phyloP scores from a whole-genome alignment of 306 rosid species.

The Dryas drummondii region DNA sequence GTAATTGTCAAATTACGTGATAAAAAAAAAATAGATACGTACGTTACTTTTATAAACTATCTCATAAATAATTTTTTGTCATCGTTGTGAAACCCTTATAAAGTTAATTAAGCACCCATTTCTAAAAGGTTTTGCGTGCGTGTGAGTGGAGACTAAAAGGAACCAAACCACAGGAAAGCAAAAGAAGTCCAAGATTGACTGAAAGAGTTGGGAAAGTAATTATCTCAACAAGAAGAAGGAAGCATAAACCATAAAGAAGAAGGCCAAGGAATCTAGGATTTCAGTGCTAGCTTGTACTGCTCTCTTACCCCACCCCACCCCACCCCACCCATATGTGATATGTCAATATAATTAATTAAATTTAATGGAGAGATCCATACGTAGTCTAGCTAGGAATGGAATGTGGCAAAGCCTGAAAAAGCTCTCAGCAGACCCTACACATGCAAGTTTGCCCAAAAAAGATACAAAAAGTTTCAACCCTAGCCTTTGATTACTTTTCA shows the following conservation, averaged over 20 bases:
- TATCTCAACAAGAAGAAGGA: not conserved
- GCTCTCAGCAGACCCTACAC: slow-evolving; percentile 22
- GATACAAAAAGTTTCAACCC: slow-evolving; percentile 11
- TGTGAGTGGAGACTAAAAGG: not conserved
- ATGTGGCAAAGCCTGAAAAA: slow-evolving; percentile 27
- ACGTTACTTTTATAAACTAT: not conserved
- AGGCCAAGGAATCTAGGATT: not conserved
- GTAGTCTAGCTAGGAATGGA: not conserved
- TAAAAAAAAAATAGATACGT: no score
- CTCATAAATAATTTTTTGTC: not conserved
- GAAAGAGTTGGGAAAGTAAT: slow-evolving; percentile 12
- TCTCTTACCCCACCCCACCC: no score
- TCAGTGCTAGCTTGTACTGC: no score
- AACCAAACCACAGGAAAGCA: slow-evolving; percentile 16
- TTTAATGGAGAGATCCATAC: slow-evolving; percentile 13
- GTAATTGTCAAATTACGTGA: no score
- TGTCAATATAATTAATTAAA: not conserved
- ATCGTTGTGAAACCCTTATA: not conserved
- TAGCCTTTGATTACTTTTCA: slow-evolving; percentile 19
- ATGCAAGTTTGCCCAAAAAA: not conserved
- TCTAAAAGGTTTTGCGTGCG: not conserved
- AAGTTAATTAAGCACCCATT: no score
- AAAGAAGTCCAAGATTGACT: slow-evolving; percentile 4
- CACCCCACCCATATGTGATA: not conserved
- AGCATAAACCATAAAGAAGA: slow-evolving; percentile 10